These are phyloP conservation scores for Leccinum pellstonianum DNA, from an alignment of 768 basidiomycete genomes.

Conservation along the genomic window DNA sequence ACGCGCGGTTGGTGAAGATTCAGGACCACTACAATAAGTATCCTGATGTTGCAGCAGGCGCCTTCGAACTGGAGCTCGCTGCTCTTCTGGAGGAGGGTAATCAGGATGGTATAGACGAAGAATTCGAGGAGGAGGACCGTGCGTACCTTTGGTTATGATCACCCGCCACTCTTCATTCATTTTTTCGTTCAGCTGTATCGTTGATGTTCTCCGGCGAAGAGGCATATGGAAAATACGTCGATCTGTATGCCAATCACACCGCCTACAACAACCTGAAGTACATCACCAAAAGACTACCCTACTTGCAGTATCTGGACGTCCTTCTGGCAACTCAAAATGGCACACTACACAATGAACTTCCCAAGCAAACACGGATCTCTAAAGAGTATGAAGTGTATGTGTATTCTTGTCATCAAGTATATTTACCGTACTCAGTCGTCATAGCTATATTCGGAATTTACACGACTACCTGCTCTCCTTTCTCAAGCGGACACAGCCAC, in stretches of 20 bases:
- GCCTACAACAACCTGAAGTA: conserved; percentile 89
- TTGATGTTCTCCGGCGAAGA: conserved; percentile 96
- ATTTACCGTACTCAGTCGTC: conserved; percentile 11
- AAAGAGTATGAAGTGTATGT: conserved; percentile 81
- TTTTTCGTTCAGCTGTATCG: conserved; percentile 56
- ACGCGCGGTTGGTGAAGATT: conserved; percentile 91
- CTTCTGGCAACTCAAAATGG: conserved; percentile 65
- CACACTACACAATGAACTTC: conserved; percentile 64
- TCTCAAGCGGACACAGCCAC: conserved; percentile 77
- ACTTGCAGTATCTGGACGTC: conserved; percentile 90
- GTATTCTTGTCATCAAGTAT: not conserved
- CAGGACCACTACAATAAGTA: conserved; percentile 96
- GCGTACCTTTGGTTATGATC: conserved; percentile 35
- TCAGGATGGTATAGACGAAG: conserved; percentile 66
- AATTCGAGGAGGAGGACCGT: conserved; percentile 84
- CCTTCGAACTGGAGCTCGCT: conserved; percentile 82
- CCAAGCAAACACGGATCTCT: conserved; percentile 61
- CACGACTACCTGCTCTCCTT: conserved; percentile 87
- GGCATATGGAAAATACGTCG: conserved; percentile 90
- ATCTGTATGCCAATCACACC: conserved; percentile 85
- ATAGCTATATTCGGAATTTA: conserved; percentile 80
- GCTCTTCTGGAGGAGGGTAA: conserved; percentile 76
- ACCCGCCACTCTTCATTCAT: conserved; percentile 8
- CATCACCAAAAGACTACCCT: conserved; percentile 78
- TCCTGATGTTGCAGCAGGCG: conserved; percentile 81